Evolutionary conservation across 371 early-diverging fungal genomes (phyloP).

Genomic region (Dinochytrium kinnereticum): DNA sequence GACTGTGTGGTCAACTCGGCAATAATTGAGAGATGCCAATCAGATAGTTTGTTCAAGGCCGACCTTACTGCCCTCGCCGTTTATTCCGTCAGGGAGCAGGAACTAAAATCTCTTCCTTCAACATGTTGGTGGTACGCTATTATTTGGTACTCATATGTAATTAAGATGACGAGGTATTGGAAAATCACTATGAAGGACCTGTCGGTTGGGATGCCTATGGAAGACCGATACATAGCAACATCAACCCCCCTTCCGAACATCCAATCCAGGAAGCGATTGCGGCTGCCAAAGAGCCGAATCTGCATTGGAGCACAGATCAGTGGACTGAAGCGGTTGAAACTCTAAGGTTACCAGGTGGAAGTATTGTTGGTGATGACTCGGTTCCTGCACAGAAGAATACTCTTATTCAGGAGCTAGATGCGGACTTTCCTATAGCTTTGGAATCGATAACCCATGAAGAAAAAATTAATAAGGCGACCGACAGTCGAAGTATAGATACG

Average conservation of each 20-base stretch:
- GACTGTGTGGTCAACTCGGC: not conserved
- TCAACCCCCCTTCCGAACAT: no score
- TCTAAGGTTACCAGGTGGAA: not conserved
- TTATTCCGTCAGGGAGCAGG: not conserved
- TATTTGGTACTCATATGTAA: no score
- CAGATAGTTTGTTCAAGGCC: not conserved
- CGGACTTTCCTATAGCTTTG: not conserved
- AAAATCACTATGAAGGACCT: conserved; percentile 7
- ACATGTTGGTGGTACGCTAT: no score
- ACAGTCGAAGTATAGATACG: no score
- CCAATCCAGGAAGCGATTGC: no score
- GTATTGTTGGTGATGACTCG: not conserved
- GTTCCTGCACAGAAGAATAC: not conserved
- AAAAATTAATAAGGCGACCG: not conserved
- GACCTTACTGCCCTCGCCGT: not conserved
- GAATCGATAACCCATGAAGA: not conserved
- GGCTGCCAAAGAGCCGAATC: no score
- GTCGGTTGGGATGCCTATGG: not conserved
- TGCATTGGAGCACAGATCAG: no score
- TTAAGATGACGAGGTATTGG: not conserved
- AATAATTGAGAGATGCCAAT: not conserved
- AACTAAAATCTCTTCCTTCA: no score
- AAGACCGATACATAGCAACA: no score
- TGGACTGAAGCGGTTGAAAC: no score
- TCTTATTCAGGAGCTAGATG: not conserved